phyloP scores from a whole-genome alignment of 2,329 filamentous ascomycete genomes.

The Fusarium tricinctum region DNA sequence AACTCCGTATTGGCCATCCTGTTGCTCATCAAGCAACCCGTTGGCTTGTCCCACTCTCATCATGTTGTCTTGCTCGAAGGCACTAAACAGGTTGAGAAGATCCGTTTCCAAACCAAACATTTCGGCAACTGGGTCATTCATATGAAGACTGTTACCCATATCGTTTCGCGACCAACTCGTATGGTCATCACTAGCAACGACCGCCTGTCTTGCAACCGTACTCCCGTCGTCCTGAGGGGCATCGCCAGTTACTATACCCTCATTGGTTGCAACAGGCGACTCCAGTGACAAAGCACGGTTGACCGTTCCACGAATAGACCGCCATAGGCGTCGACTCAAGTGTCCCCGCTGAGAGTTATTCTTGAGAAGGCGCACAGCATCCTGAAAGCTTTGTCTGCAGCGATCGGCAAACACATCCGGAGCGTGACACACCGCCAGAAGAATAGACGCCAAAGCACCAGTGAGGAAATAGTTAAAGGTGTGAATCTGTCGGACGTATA shows the following conservation, averaged over 20 bases:
- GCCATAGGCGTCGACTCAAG: constrained; percentile 7
- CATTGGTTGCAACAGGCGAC: accelerated
- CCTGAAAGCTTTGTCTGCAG: constrained; percentile 8
- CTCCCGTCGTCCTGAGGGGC: neutral
- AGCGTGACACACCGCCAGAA: constrained; percentile 12
- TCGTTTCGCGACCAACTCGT: neutral
- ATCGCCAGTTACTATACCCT: neutral
- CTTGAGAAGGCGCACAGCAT: constrained; percentile 3
- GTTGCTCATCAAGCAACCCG: neutral
- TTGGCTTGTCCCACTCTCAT: neutral
- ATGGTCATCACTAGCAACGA: neutral
- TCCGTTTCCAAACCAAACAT: constrained; percentile 21
- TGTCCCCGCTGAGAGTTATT: constrained; percentile 11
- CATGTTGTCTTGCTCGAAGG: constrained; percentile 21
- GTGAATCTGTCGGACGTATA: constrained; percentile 16
- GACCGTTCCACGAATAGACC: constrained; percentile 13
- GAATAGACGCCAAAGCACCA: constrained; percentile 3
- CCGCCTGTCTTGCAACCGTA: neutral
- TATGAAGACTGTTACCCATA: neutral
- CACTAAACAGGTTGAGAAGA: constrained; percentile 18
- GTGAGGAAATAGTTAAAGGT: constrained; percentile 15
- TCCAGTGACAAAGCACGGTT: constrained; percentile 11
- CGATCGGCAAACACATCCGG: constrained; percentile 18
- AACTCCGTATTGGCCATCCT: neutral
- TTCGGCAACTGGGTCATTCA: neutral